A percentile compares a stretch with the other conserved stretches of the same genome.
Conservation (phyloP, 192 early-diverging fungal genomes). For the Allomyces macrogynus region DNA sequence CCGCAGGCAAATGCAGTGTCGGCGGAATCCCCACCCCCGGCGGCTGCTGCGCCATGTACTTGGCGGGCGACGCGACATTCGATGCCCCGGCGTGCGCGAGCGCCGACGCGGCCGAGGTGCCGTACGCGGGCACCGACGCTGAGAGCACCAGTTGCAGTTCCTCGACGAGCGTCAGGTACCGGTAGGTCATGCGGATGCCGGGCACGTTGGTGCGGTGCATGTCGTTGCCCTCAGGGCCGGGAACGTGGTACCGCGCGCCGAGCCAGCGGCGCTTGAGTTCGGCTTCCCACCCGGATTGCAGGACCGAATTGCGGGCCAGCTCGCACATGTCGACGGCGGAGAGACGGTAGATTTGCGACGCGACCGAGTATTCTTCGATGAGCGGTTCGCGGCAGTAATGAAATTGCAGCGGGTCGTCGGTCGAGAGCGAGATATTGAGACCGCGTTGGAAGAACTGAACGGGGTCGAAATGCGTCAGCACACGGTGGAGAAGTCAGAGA, state of each 20-base stretch:
- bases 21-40: not conserved
- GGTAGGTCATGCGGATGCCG: slow-evolving; percentile 57
- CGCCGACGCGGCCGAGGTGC: no score
- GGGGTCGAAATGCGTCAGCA: no score
- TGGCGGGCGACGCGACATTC: not conserved
- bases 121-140: not conserved
- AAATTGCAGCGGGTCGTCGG: slow-evolving; percentile 90
- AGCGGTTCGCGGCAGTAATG: slow-evolving; percentile 90
- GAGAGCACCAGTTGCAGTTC: slow-evolving; percentile 23
- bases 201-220: slow-evolving; percentile 88
- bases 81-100: no score
- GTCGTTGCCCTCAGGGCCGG: slow-evolving; percentile 60
- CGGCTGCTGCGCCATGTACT: not conserved
- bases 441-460: slow-evolving; percentile 71
- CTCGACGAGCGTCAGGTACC: slow-evolving; percentile 67
- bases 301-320: slow-evolving; percentile 69
- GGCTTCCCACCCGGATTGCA: slow-evolving; percentile 80
- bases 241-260: slow-evolving; percentile 51
- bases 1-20: no score
- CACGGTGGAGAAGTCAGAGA: no score
- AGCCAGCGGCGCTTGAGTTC: slow-evolving; percentile 79
- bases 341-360: slow-evolving; percentile 89
- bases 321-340: slow-evolving; percentile 85
- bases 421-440: slow-evolving; percentile 74
- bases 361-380: slow-evolving; percentile 92